phyloP scores from a whole-genome alignment of 208 protist species.

The Jaenimonas drosophilae region DNA sequence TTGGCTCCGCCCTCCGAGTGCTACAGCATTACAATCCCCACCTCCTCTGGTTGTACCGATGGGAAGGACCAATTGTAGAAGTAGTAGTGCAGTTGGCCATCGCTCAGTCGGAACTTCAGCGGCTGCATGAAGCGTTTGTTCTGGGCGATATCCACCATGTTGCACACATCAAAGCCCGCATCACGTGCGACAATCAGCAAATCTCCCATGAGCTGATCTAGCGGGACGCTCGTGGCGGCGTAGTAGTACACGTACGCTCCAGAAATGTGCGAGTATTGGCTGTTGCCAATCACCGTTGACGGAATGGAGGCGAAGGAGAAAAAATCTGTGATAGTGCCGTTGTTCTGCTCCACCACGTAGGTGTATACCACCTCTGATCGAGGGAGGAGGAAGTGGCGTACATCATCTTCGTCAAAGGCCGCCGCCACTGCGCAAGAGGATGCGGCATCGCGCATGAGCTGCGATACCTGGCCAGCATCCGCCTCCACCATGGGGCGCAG shows the following conservation, averaged over 20 bases:
- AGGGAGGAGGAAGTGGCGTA: constrained; percentile 95
- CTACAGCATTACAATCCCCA: constrained; percentile 93
- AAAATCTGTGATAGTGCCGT: constrained; percentile 91
- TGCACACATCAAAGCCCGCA: constrained; percentile 97
- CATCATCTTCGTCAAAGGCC: constrained; percentile 91
- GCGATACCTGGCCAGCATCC: constrained; percentile 66
- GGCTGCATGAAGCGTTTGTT: constrained; percentile 86
- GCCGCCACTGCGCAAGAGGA: constrained; percentile 69
- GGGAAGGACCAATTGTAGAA: constrained; percentile 97
- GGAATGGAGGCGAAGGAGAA: constrained; percentile 97
- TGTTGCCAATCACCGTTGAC: constrained; percentile 95
- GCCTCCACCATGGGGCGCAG: constrained; percentile 67
- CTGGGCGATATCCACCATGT: constrained; percentile 96
- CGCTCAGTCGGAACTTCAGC: constrained; percentile 96
- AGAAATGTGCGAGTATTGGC: constrained; percentile 87
- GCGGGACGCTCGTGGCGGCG: constrained; percentile 72
- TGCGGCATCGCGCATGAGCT: constrained; percentile 82
- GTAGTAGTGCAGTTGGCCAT: constrained; percentile 98
- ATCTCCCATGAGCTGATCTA: constrained; percentile 88
- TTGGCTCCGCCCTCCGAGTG: too few species aligned
- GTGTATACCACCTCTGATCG: constrained; percentile 89
- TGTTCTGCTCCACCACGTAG: constrained; percentile 93
- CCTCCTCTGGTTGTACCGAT: constrained; percentile 43
- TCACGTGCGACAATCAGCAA: constrained; percentile 85
- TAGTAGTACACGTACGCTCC: constrained; percentile 98